These are phyloP conservation scores for Suaeda aralocaspica DNA, from an alignment of 148 eudicot species.

Conservation along the genomic window DNA sequence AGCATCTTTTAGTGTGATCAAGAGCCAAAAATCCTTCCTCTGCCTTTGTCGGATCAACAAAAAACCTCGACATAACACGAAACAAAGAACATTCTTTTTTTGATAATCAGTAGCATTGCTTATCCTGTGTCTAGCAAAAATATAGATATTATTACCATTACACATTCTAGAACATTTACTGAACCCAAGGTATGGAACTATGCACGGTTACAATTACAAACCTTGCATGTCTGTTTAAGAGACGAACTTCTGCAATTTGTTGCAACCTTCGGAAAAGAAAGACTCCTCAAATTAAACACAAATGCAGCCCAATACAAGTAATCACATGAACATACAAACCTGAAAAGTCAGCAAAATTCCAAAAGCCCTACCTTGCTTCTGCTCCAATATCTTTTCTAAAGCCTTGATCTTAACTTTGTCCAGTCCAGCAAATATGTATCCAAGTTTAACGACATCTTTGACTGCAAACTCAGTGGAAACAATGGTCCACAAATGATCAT, in stretches of 20 bases:
- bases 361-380: conserved; percentile 71
- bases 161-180: not conserved
- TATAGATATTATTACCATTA: not conserved
- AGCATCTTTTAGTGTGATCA: conserved; percentile 85
- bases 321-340: not conserved
- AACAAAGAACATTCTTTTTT: conserved; percentile 62
- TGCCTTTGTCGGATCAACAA: conserved; percentile 68
- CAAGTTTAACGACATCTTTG: conserved; percentile 65
- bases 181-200: not conserved
- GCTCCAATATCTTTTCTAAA: conserved; percentile 89
- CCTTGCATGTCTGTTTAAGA: conserved; percentile 77
- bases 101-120: conserved; percentile 52
- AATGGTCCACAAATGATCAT: conserved; percentile 53
- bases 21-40: conserved; percentile 77
- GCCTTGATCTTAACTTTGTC: conserved; percentile 95
- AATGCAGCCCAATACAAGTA: conserved; percentile 15
- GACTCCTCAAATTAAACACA: conserved; percentile 27
- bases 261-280: conserved; percentile 66
- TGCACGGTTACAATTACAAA: conserved; percentile 20
- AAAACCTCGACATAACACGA: conserved; percentile 83
- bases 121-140: conserved; percentile 49
- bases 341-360: not conserved
- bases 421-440: conserved; percentile 61
- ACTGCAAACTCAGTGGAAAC: conserved; percentile 72
- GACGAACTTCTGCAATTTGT: conserved; percentile 84